Percentiles rank a stretch among this genome's conserved stretches.
These are phyloP conservation scores for Chlorophyllum brunneum DNA, from an alignment of 768 basidiomycete species.

Conservation along the genomic window DNA sequence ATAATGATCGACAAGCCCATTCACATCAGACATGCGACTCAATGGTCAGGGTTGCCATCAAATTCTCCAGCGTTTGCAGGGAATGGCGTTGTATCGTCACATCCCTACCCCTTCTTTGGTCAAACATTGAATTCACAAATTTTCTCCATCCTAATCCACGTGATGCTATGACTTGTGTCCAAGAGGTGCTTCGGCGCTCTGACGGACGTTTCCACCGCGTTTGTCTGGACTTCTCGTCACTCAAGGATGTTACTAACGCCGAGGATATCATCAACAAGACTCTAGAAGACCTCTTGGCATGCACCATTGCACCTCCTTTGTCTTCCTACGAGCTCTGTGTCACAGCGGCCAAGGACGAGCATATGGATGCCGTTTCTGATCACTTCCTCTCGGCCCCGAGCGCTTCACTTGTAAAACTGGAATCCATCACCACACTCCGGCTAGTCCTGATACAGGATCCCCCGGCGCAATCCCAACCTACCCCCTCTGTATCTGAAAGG, in stretches of 20 bases:
- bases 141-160: background rate
- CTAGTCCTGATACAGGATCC: background rate
- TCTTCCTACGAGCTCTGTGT: background rate
- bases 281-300: background rate
- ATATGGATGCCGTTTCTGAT: background rate
- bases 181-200: background rate
- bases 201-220: background rate
- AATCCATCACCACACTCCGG: background rate
- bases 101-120: background rate
- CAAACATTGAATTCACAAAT: background rate
- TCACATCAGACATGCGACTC: background rate
- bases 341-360: background rate
- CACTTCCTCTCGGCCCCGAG: background rate
- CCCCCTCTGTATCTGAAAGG: background rate
- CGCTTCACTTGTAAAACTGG: background rate
- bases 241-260: background rate
- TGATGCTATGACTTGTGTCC: background rate
- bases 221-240: background rate
- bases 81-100: conserved; percentile 4
- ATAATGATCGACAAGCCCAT: background rate
- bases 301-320: too few species aligned
- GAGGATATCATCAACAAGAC: background rate
- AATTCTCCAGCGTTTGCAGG: conserved; percentile 2
- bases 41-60: background rate
- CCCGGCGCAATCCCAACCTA: background rate